Base-by-base conservation (phyloP, 169 alveolate species). In the Cryptosporidium viatorum region DNA sequence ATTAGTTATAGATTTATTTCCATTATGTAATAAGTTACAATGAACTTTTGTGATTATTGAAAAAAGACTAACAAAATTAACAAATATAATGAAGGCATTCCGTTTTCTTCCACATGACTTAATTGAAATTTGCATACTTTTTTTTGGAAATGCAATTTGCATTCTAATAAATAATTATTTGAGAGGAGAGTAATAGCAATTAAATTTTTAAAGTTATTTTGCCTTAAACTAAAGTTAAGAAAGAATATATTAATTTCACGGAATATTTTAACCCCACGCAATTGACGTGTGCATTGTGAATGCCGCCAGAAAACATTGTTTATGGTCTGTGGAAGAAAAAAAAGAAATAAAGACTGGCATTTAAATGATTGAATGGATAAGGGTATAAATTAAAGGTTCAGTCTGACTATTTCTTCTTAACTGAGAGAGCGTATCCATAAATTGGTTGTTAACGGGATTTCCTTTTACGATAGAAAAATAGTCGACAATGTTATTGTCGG, bases 311-410 rank as follows among this genome's bases (percentile, higher is more conserved):
- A 45, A 33, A 41, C 3, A 37, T 5, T 37, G 43, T 0, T 48
- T 12, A n/a, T n/a, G 9, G 43, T 37, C 43, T 41, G 48, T 10
- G 8, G 16, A 41, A 41, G 3, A 41, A 55, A 55, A 8, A 21
- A 21, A 55, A 2, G 35, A n/a, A 23, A 26, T 2, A 55, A 21
- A 9, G 8, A 41, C 45, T 41, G 62, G 3, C 23, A 43, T 43
- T 50, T 35, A 73, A 73, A 23, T 51, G 18, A n/a, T 73, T 21
- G 86, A 73, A 58, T 73, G 86, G 16, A 73, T 26, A 31, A 73
- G 48, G 31, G 86, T 73, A 73, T 73, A 73, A 48, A 73, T 58
- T 39, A 73, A 73, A 50, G 86, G 86, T 12, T 73, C 51, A n/a
- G 33, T 35, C 58, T 52, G 29, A 35, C 21, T 5, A 31, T 71